phyloP scores from a whole-genome alignment of 352 stramenopile genomes.

The Pythium aristosporum region DNA sequence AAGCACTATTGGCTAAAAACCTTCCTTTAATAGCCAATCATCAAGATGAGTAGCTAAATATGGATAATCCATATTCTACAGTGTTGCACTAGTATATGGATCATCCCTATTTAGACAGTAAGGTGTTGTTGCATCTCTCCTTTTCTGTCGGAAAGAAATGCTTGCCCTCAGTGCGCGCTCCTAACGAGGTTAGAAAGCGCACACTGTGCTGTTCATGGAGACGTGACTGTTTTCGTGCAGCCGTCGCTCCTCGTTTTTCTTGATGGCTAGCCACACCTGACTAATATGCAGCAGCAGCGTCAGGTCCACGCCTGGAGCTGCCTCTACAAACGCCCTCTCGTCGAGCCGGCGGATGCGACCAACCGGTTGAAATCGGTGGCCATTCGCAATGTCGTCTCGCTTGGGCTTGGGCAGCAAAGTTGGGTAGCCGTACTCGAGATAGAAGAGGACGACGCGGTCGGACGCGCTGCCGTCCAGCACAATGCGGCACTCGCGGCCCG shows the following conservation, averaged over 20 bases:
- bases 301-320: conserved; percentile 6
- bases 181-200: no score
- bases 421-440: not conserved
- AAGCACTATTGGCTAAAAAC: not conserved
- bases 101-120: no score
- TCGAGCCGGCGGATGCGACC: conserved; percentile 5
- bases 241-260: no score
- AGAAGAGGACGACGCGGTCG: conserved; percentile 11
- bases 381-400: not conserved
- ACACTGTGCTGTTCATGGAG: no score
- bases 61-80: no score
- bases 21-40: not conserved
- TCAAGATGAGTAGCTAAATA: not conserved
- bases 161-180: no score
- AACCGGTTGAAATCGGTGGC: not conserved
- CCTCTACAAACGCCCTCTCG: not conserved
- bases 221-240: no score
- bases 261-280: not conserved
- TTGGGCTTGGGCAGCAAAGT: not conserved
- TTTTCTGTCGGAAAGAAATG: no score
- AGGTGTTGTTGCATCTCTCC: no score
- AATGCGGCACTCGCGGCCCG: not conserved
- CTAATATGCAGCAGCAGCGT: conserved; percentile 10
- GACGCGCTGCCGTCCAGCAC: conserved; percentile 3
- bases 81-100: no score